Conservation (phyloP, 2,329 filamentous ascomycete genomes). For the Neoascochyta sp. region DNA sequence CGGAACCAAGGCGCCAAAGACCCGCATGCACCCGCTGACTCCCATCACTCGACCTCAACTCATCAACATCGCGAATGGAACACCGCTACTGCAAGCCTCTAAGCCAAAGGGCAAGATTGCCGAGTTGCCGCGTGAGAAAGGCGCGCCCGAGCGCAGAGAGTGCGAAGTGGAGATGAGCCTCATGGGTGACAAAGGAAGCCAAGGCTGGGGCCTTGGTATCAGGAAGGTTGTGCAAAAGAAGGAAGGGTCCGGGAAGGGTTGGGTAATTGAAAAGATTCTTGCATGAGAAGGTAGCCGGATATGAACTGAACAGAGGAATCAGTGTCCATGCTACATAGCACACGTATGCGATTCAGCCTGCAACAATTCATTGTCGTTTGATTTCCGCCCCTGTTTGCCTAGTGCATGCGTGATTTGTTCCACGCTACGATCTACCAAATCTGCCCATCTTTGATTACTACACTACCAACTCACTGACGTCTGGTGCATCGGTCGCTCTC, state of each 20-base stretch:
- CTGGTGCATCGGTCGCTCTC: slow-evolving; percentile 6
- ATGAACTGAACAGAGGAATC: too few relatives aligned
- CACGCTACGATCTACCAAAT: too few relatives aligned
- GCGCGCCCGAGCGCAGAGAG: slow-evolving; percentile 57
- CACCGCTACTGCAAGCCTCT: slow-evolving; percentile 76
- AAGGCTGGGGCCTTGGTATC: slow-evolving; percentile 83
- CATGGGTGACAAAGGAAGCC: slow-evolving; percentile 61
- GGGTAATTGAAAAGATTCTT: slow-evolving; percentile 63
- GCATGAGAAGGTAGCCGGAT: too few relatives aligned
- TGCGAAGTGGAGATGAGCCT: slow-evolving; percentile 81
- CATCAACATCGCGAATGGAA: slow-evolving; percentile 74
- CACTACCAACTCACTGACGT: slow-evolving; percentile 23
- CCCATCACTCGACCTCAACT: slow-evolving; percentile 73
- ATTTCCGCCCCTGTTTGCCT: too few relatives aligned
- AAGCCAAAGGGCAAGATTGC: slow-evolving; percentile 85
- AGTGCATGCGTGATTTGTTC: too few relatives aligned
- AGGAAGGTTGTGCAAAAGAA: slow-evolving; percentile 79
- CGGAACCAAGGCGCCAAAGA: slow-evolving; percentile 51
- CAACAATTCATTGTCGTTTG: too few relatives aligned
- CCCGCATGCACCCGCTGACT: slow-evolving; percentile 84
- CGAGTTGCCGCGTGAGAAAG: slow-evolving; percentile 38
- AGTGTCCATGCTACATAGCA: too few relatives aligned
- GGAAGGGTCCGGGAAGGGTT: slow-evolving; percentile 62
- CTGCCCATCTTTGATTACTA: too few relatives aligned
- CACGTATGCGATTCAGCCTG: too few relatives aligned